A percentile compares a stretch with the other conserved stretches of the same genome.
Conservation (phyloP, 495 filamentous ascomycete genomes). For the Aspergillus haitiensis region DNA sequence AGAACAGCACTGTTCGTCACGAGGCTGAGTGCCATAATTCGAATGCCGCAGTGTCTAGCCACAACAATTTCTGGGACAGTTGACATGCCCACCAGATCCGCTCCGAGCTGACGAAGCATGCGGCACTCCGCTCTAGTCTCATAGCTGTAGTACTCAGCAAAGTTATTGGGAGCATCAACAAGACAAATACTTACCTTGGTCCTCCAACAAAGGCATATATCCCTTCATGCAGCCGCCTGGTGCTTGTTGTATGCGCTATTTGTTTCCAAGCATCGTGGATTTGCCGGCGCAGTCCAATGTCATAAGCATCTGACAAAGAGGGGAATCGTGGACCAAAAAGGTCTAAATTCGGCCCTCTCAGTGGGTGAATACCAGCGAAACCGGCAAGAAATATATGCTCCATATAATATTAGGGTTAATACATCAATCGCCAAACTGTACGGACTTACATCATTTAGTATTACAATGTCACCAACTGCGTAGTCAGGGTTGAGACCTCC, state of each 20-base stretch:
- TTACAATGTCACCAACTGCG: conserved; percentile 68
- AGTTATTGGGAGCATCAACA: not conserved
- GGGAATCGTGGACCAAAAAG: conserved; percentile 71
- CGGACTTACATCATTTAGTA: conserved; percentile 65
- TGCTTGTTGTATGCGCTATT: conserved; percentile 39
- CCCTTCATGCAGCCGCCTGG: conserved; percentile 64
- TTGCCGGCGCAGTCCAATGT: conserved; percentile 61
- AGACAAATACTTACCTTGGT: conserved; percentile 54
- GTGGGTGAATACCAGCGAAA: conserved; percentile 64
- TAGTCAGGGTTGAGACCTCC: conserved; percentile 70
- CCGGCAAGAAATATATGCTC: conserved; percentile 76
- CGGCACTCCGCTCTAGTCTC: conserved; percentile 78
- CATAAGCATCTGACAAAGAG: conserved; percentile 73
- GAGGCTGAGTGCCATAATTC: conserved; percentile 70
- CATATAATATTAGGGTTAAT: conserved; percentile 27
- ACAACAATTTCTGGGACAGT: conserved; percentile 77
- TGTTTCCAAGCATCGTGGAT: conserved; percentile 63
- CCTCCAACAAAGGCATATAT: conserved; percentile 75
- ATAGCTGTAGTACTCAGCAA: conserved; percentile 49
- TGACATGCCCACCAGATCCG: conserved; percentile 77
- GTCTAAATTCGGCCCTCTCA: conserved; percentile 70
- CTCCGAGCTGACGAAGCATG: conserved; percentile 65
- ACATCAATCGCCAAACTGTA: conserved; percentile 1
- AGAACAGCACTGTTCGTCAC: conserved; percentile 75
- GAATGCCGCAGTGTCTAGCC: conserved; percentile 67